A percentile compares a stretch with the other conserved stretches of the same genome.
phyloP scores from a whole-genome alignment of 2,329 filamentous ascomycete genomes.

The Clonostachys rosea region DNA sequence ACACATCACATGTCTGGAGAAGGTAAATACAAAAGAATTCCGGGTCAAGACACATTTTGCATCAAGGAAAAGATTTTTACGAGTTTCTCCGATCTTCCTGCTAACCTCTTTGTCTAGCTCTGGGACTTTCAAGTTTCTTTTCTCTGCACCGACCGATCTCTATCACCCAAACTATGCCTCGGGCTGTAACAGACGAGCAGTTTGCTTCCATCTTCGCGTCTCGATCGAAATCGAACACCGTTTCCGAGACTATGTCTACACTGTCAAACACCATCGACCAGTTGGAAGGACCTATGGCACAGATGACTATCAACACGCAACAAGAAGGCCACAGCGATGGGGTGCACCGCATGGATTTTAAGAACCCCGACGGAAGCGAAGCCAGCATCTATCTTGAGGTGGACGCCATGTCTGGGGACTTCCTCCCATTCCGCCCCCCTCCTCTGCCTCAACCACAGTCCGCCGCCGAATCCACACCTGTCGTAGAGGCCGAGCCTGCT shows the following conservation, averaged over 20 bases:
- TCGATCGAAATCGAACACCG: slow-evolving; percentile 43
- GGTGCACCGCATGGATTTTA: slow-evolving; percentile 45
- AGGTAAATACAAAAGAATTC: slow-evolving; percentile 37
- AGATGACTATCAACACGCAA: slow-evolving; percentile 39
- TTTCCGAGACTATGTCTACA: slow-evolving; percentile 62
- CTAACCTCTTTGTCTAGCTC: slow-evolving; percentile 47
- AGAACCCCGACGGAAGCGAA: slow-evolving; percentile 50
- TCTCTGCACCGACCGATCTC: slow-evolving; percentile 93
- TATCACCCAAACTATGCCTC: slow-evolving; percentile 76
- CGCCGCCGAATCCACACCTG: slow-evolving; percentile 26
- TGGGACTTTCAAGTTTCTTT: slow-evolving; percentile 89
- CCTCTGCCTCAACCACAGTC: slow-evolving; percentile 65
- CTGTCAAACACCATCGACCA: slow-evolving; percentile 55
- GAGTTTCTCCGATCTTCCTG: too few species aligned
- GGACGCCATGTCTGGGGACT: slow-evolving; percentile 63
- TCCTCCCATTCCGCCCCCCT: slow-evolving; percentile 81
- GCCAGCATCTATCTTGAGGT: slow-evolving; percentile 61
- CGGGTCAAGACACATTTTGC: too few species aligned
- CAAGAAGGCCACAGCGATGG: slow-evolving; percentile 34
- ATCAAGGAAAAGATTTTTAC: too few species aligned
- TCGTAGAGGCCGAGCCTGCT: slow-evolving; percentile 21
- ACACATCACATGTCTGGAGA: slow-evolving; percentile 67
- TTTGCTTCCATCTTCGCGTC: slow-evolving; percentile 81
- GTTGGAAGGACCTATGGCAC: slow-evolving; percentile 53
- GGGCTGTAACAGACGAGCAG: slow-evolving; percentile 63